Percentiles rank a stretch among this genome's conserved stretches.
phyloP scores from a whole-genome alignment of 1,284 basidiomycete genomes.

The Trametes polyzona region DNA sequence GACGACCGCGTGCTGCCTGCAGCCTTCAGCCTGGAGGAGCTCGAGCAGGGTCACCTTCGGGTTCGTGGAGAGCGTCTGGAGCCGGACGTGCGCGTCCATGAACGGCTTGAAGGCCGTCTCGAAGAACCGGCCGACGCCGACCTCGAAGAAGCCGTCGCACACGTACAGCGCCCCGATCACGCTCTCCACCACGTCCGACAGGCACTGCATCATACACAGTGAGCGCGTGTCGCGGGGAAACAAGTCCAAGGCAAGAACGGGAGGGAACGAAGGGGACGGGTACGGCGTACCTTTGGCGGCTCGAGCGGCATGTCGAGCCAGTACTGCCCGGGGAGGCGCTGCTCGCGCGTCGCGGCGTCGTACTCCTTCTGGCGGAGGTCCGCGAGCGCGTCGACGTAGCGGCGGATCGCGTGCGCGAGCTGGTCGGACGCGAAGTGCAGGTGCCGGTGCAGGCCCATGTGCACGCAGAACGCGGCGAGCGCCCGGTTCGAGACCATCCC shows the following conservation, averaged over 20 bases:
- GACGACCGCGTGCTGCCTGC: conserved; percentile 61
- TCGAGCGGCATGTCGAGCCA: conserved; percentile 66
- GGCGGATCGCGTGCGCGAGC: conserved; percentile 52
- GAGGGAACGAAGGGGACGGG: too few species aligned
- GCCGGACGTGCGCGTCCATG: conserved; percentile 69
- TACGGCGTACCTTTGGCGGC: conserved; percentile 71
- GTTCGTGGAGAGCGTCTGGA: conserved; percentile 72
- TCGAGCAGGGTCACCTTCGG: conserved; percentile 77
- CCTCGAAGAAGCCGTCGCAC: conserved; percentile 67
- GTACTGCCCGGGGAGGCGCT: conserved; percentile 62
- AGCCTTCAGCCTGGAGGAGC: conserved; percentile 67
- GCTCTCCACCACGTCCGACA: conserved; percentile 80
- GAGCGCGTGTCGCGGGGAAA: background rate
- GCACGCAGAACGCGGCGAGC: conserved; percentile 73
- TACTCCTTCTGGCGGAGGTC: conserved; percentile 54
- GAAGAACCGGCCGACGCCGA: conserved; percentile 66
- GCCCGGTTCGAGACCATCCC: conserved; percentile 82
- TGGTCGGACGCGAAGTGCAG: conserved; percentile 59
- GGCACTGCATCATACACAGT: conserved; percentile 46
- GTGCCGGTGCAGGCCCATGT: conserved; percentile 63
- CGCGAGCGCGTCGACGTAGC: conserved; percentile 57
- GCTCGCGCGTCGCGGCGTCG: conserved; percentile 48
- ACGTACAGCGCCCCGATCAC: conserved; percentile 76
- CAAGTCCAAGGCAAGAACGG: background rate
- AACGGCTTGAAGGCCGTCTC: conserved; percentile 71